Percentiles rank a stretch among this genome's conserved stretches.
These are phyloP conservation scores for Plasmodium sp. DNA, from an alignment of 169 alveolate species.

Conservation along the genomic window DNA sequence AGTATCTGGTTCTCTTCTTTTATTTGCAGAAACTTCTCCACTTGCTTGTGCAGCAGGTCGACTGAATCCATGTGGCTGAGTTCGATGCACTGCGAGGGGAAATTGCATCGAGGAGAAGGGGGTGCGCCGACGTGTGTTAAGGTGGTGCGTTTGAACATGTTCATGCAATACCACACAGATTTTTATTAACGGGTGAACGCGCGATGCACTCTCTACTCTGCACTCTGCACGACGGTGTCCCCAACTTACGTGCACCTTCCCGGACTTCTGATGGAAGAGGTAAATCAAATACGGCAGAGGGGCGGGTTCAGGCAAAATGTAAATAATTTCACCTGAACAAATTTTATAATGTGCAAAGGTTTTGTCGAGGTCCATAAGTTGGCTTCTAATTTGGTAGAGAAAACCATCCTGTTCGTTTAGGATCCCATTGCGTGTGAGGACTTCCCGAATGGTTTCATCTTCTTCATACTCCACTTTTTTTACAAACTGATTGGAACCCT, in stretches of 20 bases:
- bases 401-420: background rate
- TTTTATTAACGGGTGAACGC: background rate
- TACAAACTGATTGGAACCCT: slow-evolving; percentile 19
- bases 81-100: slow-evolving; percentile 40
- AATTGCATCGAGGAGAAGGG: background rate
- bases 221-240: background rate
- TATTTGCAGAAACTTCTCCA: slow-evolving; percentile 29
- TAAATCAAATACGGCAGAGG: slow-evolving; percentile 59
- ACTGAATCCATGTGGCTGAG: slow-evolving; percentile 40
- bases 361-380: slow-evolving; percentile 35
- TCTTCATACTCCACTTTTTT: slow-evolving; percentile 46
- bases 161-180: background rate
- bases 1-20: slow-evolving; percentile 55
- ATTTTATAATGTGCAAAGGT: slow-evolving; percentile 44
- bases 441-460: slow-evolving; percentile 29
- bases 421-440: slow-evolving; percentile 7
- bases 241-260: slow-evolving; percentile 33
- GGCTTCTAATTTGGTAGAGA: slow-evolving; percentile 37
- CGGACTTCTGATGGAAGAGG: slow-evolving; percentile 48
- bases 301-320: slow-evolving; percentile 49
- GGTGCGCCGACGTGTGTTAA: background rate
- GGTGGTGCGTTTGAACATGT: background rate
- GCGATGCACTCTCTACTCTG: background rate
- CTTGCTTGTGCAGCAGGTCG: slow-evolving; percentile 31
- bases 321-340: slow-evolving; percentile 24